Base-by-base conservation (phyloP, 352 stramenopile genomes). In the Pythium grandisporangium region DNA sequence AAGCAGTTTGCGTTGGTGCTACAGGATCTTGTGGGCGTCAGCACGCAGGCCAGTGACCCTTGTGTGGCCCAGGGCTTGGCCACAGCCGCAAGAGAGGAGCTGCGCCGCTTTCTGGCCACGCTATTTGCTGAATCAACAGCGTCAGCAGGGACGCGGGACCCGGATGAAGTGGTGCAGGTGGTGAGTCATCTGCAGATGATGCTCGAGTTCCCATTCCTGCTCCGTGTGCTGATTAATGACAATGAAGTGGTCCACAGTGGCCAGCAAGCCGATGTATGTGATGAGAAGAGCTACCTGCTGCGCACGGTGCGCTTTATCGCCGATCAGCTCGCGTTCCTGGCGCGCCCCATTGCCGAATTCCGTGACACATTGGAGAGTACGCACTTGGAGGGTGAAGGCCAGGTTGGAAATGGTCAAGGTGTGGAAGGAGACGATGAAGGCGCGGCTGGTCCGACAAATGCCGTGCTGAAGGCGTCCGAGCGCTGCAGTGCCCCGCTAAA, bases 401-500 rank as follows among this genome's bases (percentile, higher is more conserved):
- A 14, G 16, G 19, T 14, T 20, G n/a, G n/a, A n/a, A n/a, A n/a
- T n/a, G n/a, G n/a, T n/a, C n/a, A n/a, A n/a, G n/a, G n/a, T n/a
- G n/a, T n/a, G n/a, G n/a, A n/a, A n/a, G n/a, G 45, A 16, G 26
- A 54, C 29, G 29, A 55, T 27, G 16, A 14, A 11, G 24, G 12
- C 11, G 30, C 30, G 19, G 50, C 42, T 6, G 43, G 55, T 3
- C 74, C 76, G 21, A 84, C 72, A 6, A 88, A 76, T 23, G 70
- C 72, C 16, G 72, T 91, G 25, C 44, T 91, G 12, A n/a, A 77
- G 16, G 71, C 77, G 12, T 88, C 77, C 2, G 74, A 91, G 42
- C 77, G 77, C 22, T 87, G 70, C 51, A 63, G 72, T 3, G 59
- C 76, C 42, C 67, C 73, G 14, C 52, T 88, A n/a, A 87, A 88